A percentile compares a stretch with the other conserved stretches of the same genome.
phyloP scores from a whole-genome alignment of 2,329 filamentous ascomycete genomes.

The Apiospora pterosperma region DNA sequence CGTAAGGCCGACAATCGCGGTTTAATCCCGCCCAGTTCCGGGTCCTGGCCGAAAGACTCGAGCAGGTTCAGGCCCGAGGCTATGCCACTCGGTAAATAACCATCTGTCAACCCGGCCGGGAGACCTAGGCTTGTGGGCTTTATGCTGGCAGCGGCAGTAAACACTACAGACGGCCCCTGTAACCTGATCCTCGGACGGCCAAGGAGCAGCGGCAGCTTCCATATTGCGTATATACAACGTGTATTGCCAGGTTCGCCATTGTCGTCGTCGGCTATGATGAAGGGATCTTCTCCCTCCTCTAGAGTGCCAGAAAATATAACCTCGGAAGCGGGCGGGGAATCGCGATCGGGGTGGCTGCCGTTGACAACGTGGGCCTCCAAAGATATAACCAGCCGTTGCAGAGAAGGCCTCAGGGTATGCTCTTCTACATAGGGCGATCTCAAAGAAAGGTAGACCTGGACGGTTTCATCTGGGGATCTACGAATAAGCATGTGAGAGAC shows the following conservation, averaged over 20 bases:
- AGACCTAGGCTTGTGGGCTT: constrained; percentile 46
- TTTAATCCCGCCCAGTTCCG: constrained; percentile 55
- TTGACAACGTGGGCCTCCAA: constrained; percentile 66
- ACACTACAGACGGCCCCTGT: constrained; percentile 63
- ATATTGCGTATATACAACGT: constrained; percentile 51
- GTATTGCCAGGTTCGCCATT: constrained; percentile 18
- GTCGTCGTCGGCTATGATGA: constrained; percentile 42
- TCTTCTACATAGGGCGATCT: constrained; percentile 60
- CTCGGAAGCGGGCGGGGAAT: constrained; percentile 50
- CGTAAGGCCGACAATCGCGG: constrained; percentile 70
- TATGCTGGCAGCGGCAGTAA: constrained; percentile 59
- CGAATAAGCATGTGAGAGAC: constrained; percentile 44
- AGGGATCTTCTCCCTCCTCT: constrained; percentile 45
- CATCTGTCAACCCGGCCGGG: constrained; percentile 42
- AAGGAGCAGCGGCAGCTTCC: constrained; percentile 59
- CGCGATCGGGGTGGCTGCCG: constrained; percentile 45
- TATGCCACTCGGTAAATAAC: constrained; percentile 67
- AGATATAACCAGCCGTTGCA: constrained; percentile 61
- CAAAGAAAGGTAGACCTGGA: constrained; percentile 66
- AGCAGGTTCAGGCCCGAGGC: constrained; percentile 75
- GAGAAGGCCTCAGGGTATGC: constrained; percentile 51
- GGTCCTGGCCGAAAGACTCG: constrained; percentile 66
- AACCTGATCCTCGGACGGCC: constrained; percentile 60
- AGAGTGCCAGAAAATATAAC: constrained; percentile 56
- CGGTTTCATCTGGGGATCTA: constrained; percentile 65